phyloP scores from a whole-genome alignment of 176 grass and related monocot species.

The Hsuehochloa calcarea region DNA sequence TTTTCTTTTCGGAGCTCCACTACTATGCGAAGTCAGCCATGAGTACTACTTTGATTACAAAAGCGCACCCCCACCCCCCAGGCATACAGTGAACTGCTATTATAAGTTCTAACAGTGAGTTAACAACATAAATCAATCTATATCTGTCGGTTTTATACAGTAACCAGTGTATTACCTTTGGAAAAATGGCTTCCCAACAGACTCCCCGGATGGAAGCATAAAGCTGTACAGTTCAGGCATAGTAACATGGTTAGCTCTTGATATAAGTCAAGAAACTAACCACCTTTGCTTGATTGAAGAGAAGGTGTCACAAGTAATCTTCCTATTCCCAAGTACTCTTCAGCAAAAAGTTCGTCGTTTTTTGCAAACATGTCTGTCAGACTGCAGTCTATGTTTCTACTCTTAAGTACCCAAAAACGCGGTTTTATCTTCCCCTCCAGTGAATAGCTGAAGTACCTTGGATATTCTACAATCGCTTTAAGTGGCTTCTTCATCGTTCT shows the following conservation, averaged over 20 bases:
- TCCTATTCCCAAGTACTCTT: conserved; percentile 56
- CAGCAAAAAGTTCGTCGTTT: conserved; percentile 73
- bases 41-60: neutral
- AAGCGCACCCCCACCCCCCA: neutral
- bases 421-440: conserved; percentile 79
- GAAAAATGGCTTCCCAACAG: neutral
- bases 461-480: conserved; percentile 69
- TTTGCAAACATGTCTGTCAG: conserved; percentile 81
- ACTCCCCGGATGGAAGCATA: conserved; percentile 4
- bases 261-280: conserved; percentile 22
- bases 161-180: conserved; percentile 18
- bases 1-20: neutral
- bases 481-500: conserved; percentile 68
- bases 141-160: neutral
- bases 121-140: neutral
- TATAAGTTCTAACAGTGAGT: neutral
- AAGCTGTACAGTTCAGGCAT: neutral
- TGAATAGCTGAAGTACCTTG: conserved; percentile 90
- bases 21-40: too few species aligned
- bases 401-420: conserved; percentile 57
- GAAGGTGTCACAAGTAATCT: conserved; percentile 42
- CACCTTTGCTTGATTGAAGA: conserved; percentile 23
- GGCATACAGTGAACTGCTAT: neutral
- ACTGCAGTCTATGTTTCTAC: conserved; percentile 58
- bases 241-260: neutral